Evolutionary conservation across 306 rosid genomes (phyloP).

Genomic region (Quercus berberidifolia): DNA sequence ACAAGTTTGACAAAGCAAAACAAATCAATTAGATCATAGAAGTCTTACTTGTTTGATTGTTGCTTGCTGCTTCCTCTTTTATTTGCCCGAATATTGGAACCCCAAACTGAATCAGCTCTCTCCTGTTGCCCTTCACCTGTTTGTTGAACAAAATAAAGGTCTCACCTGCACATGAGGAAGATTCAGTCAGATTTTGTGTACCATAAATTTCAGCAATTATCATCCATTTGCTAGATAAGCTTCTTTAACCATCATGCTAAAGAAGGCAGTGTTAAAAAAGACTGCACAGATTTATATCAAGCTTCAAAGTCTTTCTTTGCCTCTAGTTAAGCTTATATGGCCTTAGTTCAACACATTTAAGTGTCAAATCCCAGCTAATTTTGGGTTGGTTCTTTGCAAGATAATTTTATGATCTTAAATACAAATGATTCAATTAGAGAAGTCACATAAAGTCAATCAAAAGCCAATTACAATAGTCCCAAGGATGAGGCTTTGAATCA

Average conservation of each 20-base stretch:
- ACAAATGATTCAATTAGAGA: not conserved
- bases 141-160: constrained; percentile 86
- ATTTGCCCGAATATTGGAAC: constrained; percentile 87
- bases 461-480: not conserved
- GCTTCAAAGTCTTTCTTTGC: not conserved
- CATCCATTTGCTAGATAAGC: not conserved
- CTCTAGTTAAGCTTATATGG: not conserved
- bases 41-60: constrained; percentile 33
- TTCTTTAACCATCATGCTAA: not conserved
- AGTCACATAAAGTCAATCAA: not conserved
- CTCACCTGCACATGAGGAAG: constrained; percentile 53
- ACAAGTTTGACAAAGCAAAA: not conserved
- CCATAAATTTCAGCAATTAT: not conserved
- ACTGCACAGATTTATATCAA: not conserved
- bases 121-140: constrained; percentile 83
- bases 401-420: not conserved
- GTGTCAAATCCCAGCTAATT: not conserved
- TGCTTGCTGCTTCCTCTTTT: constrained; percentile 63
- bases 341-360: not conserved
- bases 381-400: not conserved
- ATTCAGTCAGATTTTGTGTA: constrained; percentile 17
- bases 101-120: constrained; percentile 94
- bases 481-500: constrained; percentile 9
- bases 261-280: not conserved
- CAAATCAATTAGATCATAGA: constrained; percentile 1